Conservation (phyloP, 371 early-diverging fungal genomes). For the Lichtheimia corymbifera region DNA sequence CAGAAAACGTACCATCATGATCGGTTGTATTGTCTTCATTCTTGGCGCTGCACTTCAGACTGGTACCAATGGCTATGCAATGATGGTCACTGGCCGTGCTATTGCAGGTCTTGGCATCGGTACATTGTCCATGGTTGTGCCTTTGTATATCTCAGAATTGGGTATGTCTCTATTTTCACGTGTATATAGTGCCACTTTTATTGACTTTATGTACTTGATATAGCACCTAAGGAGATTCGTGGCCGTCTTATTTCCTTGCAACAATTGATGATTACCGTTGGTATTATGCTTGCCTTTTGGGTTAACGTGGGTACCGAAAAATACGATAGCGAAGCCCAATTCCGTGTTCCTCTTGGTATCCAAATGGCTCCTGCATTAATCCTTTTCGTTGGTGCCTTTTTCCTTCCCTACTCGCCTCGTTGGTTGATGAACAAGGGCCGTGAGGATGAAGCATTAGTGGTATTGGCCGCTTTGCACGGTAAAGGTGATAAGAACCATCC, state of each 20-base stretch:
- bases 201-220: slow-evolving; percentile 1
- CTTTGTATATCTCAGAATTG: slow-evolving; percentile 34
- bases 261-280: slow-evolving; percentile 48
- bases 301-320: slow-evolving; percentile 38
- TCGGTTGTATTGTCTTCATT: slow-evolving; percentile 34
- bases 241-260: slow-evolving; percentile 52
- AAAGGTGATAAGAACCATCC: slow-evolving; percentile 54
- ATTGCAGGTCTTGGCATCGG: slow-evolving; percentile 83
- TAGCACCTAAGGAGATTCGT: slow-evolving; percentile 58
- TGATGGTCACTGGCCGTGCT: slow-evolving; percentile 70
- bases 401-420: slow-evolving; percentile 64
- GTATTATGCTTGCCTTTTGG: slow-evolving; percentile 56
- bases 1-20: slow-evolving; percentile 43
- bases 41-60: slow-evolving; percentile 57
- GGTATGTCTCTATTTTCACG: slow-evolving; percentile 16
- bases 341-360: slow-evolving; percentile 53
- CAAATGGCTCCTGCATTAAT: slow-evolving; percentile 52
- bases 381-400: slow-evolving; percentile 45
- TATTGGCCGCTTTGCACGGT: slow-evolving; percentile 76
- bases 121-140: slow-evolving; percentile 65
- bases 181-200: not conserved
- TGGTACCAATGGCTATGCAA: slow-evolving; percentile 45
- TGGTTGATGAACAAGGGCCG: slow-evolving; percentile 72
- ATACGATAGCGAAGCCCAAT: slow-evolving; percentile 32
- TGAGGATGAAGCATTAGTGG: slow-evolving; percentile 77